These are phyloP conservation scores for Fusarium foetens DNA, from an alignment of 2,329 filamentous ascomycete genomes.

Conservation along the genomic window DNA sequence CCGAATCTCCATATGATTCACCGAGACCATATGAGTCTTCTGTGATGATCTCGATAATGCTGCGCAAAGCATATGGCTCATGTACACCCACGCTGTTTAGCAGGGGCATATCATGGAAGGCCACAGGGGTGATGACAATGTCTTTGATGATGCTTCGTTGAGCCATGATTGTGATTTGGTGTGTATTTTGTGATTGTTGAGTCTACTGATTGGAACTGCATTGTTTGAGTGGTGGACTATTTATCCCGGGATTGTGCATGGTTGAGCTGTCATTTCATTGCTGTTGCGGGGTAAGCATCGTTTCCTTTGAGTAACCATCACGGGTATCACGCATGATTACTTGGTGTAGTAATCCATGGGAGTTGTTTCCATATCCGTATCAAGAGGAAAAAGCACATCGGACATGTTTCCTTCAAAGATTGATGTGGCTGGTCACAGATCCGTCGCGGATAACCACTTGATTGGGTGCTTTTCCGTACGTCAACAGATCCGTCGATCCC, in stretches of 20 bases:
- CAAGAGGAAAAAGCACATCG: conserved; percentile 20
- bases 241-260: conserved; percentile 11
- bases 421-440: conserved; percentile 10
- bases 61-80: conserved; percentile 55
- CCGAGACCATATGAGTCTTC: conserved; percentile 51
- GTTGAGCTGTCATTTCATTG: neutral
- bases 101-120: conserved; percentile 57
- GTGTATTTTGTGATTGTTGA: neutral
- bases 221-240: conserved; percentile 33
- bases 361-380: conserved; percentile 16
- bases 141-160: conserved; percentile 48
- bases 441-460: conserved; percentile 16
- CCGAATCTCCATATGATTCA: conserved; percentile 55
- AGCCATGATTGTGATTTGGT: conserved; percentile 40
- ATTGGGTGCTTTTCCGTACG: conserved; percentile 31
- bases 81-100: conserved; percentile 57
- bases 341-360: neutral
- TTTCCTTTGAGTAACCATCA: neutral
- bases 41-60: conserved; percentile 53
- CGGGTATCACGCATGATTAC: neutral
- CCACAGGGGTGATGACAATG: conserved; percentile 55
- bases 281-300: conserved; percentile 14
- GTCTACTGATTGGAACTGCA: neutral
- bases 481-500: neutral
- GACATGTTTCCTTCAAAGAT: conserved; percentile 12